Evolutionary conservation across 2,329 filamentous ascomycete species (phyloP).

Genomic region (Pyrenochaeta sp.): DNA sequence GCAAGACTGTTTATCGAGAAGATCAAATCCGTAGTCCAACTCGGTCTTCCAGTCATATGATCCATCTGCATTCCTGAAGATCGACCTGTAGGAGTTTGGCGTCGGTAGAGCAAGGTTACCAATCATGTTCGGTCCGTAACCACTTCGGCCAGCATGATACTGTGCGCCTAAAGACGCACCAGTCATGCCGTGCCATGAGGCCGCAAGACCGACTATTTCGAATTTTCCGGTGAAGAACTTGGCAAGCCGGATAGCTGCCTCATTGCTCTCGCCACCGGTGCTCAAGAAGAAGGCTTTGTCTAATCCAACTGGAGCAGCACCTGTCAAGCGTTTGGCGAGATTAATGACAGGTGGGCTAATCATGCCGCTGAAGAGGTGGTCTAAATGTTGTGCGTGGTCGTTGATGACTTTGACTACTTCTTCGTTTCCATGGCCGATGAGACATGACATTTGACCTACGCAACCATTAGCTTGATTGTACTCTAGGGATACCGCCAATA

Average conservation of each 20-base stretch:
- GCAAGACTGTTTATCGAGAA: constrained; percentile 66
- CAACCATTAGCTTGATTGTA: too few species aligned
- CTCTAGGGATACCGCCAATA: not conserved
- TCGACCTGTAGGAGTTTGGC: constrained; percentile 68
- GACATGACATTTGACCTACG: constrained; percentile 33
- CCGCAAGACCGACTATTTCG: constrained; percentile 67
- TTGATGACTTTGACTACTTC: constrained; percentile 42
- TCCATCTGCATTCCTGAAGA: constrained; percentile 66
- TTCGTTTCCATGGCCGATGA: constrained; percentile 41
- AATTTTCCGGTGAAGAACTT: constrained; percentile 71
- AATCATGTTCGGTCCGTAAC: constrained; percentile 57
- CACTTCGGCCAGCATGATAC: constrained; percentile 61
- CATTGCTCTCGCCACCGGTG: constrained; percentile 50
- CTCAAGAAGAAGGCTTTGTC: constrained; percentile 46
- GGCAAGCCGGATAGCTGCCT: constrained; percentile 70
- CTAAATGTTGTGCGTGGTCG: constrained; percentile 35
- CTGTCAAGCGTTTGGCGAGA: constrained; percentile 38
- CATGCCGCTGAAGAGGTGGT: constrained; percentile 48
- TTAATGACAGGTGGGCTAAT: constrained; percentile 43
- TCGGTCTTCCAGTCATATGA: constrained; percentile 72
- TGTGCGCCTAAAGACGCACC: constrained; percentile 60
- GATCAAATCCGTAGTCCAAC: constrained; percentile 66
- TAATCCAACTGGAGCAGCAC: constrained; percentile 32
- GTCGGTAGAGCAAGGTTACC: constrained; percentile 66
- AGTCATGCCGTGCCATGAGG: constrained; percentile 69